Evolutionary conservation across 2,329 filamentous ascomycete species (phyloP).

Genomic region (Westerdykella aurantiaca): DNA sequence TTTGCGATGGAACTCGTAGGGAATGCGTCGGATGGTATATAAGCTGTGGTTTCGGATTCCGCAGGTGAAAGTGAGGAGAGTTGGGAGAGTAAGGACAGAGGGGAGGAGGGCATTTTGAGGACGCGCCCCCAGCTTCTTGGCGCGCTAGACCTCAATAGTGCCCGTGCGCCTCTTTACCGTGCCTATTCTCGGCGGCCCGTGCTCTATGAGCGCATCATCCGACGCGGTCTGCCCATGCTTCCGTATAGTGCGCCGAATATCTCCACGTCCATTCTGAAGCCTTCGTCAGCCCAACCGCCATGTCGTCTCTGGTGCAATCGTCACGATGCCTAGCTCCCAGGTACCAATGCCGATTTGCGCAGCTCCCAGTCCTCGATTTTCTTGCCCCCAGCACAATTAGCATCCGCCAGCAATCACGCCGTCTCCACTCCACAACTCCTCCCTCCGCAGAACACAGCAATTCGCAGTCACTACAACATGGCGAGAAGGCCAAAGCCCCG

Average conservation of each 20-base stretch:
- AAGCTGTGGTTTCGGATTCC: no score
- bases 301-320: no score
- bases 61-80: conserved; percentile 12
- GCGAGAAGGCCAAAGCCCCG: conserved; percentile 2
- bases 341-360: no score
- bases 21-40: background rate
- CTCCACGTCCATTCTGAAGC: no score
- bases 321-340: no score
- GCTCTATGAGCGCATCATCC: no score
- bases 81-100: conserved; percentile 1
- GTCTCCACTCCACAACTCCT: conserved; percentile 2
- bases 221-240: no score
- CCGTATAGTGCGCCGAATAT: no score
- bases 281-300: no score
- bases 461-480: conserved; percentile 9
- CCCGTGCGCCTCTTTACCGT: no score
- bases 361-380: conserved; percentile 19
- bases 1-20: background rate
- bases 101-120: background rate
- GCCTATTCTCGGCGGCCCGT: no score
- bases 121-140: background rate
- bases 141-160: no score
- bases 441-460: conserved; percentile 4
- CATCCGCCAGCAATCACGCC: conserved; percentile 1
- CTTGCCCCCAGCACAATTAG: conserved; percentile 20